phyloP scores from a whole-genome alignment of 352 stramenopile genomes.

The Thraustochytrium striatum region DNA sequence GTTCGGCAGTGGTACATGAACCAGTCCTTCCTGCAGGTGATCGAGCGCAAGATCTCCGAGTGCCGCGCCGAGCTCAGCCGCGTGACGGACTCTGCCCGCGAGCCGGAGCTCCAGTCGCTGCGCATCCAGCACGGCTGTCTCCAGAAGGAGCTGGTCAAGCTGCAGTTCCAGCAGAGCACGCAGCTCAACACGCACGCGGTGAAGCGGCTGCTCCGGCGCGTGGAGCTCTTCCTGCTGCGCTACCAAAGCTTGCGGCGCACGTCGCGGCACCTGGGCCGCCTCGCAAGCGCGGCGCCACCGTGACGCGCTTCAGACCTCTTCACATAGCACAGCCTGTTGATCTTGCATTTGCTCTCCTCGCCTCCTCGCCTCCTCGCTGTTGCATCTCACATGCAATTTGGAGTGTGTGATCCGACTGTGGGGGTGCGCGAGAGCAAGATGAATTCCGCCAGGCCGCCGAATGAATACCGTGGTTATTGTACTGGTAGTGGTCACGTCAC shows the following conservation, averaged over 20 bases:
- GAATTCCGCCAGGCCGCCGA: too few species aligned
- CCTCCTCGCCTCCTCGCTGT: too few species aligned
- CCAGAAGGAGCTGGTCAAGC: background rate
- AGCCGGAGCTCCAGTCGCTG: background rate
- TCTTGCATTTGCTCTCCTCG: background rate
- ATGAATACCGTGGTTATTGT: too few species aligned
- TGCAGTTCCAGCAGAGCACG: background rate
- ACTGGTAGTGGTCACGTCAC: too few species aligned
- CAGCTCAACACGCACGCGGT: background rate
- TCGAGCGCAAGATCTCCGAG: constrained; percentile 15
- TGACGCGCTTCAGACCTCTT: too few species aligned
- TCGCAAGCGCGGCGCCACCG: too few species aligned
- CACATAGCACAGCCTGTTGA: background rate
- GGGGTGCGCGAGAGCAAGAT: too few species aligned
- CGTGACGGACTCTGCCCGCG: background rate
- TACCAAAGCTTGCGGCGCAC: constrained; percentile 17
- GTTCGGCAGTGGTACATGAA: background rate
- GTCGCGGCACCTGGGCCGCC: background rate
- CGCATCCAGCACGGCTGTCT: background rate
- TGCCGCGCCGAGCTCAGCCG: background rate
- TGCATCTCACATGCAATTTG: too few species aligned
- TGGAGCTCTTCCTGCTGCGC: constrained; percentile 28
- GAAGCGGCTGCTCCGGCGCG: background rate
- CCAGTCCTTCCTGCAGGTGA: background rate
- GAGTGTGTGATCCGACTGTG: too few species aligned